A percentile compares a stretch with the other conserved stretches of the same genome.
These are phyloP conservation scores for Annulohypoxylon truncatum DNA, from an alignment of 2,329 filamentous ascomycete genomes.

Conservation along the genomic window DNA sequence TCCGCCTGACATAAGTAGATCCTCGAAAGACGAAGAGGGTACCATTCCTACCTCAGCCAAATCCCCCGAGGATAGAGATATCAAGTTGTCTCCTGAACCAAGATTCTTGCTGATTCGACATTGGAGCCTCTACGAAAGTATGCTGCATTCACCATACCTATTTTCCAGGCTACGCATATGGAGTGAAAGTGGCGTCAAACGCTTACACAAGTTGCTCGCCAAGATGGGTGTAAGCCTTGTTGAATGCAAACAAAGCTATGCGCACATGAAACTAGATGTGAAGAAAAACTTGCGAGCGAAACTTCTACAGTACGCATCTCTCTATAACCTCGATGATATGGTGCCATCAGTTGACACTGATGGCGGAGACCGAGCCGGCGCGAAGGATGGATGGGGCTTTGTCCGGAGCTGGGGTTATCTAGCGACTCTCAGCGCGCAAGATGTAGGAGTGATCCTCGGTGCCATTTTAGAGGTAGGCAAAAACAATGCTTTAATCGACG, in stretches of 20 bases:
- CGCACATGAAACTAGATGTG: slow-evolving; percentile 98
- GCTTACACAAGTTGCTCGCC: slow-evolving; percentile 91
- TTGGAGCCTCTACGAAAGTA: slow-evolving; percentile 98
- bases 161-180: slow-evolving; percentile 93
- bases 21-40: slow-evolving; percentile 75
- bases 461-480: slow-evolving; percentile 93
- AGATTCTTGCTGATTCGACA: slow-evolving; percentile 92
- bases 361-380: slow-evolving; percentile 74
- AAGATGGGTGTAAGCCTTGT: slow-evolving; percentile 97
- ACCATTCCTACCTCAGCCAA: slow-evolving; percentile 89
- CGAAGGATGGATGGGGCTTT: slow-evolving; percentile 95
- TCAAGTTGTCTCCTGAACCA: slow-evolving; percentile 92
- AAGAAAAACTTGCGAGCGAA: slow-evolving; percentile 88
- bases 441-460: slow-evolving; percentile 92
- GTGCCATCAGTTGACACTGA: slow-evolving; percentile 83
- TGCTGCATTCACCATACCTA: slow-evolving; percentile 96
- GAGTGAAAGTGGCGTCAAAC: slow-evolving; percentile 88
- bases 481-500: slow-evolving; percentile 54
- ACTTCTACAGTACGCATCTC: slow-evolving; percentile 87
- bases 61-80: slow-evolving; percentile 90
- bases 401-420: slow-evolving; percentile 98
- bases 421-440: slow-evolving; percentile 90
- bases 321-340: slow-evolving; percentile 94
- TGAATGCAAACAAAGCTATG: slow-evolving; percentile 95
- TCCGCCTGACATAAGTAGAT: slow-evolving; percentile 72